Percentiles rank a stretch among this genome's conserved stretches.
phyloP scores from a whole-genome alignment of 306 rosid genomes.

The Rosa chinensis region DNA sequence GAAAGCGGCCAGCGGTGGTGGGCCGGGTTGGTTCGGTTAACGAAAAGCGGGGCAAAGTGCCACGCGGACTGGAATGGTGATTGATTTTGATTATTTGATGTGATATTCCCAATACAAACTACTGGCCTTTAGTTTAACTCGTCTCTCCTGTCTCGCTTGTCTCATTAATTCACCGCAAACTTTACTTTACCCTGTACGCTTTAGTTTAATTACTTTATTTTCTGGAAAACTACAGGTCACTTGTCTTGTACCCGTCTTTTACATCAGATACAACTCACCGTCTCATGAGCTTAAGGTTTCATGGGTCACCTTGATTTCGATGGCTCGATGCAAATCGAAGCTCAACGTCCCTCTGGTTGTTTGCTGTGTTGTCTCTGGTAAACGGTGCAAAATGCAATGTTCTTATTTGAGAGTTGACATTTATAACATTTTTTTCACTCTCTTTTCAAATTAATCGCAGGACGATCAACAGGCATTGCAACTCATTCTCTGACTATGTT shows the following conservation, averaged over 20 bases:
- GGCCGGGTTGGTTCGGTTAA: neutral
- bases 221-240: neutral
- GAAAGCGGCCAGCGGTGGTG: slow-evolving; percentile 23
- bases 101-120: neutral
- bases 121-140: neutral
- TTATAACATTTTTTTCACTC: no score
- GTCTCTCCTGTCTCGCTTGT: neutral
- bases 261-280: neutral
- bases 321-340: no score
- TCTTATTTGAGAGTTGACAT: no score
- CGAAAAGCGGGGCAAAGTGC: neutral
- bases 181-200: neutral
- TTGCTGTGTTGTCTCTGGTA: no score
- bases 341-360: no score
- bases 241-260: neutral
- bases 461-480: no score
- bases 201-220: neutral
- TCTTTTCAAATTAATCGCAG: no score
- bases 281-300: neutral
- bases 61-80: neutral
- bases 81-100: neutral
- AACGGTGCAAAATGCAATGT: no score
- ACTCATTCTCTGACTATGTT: no score
- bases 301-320: neutral
- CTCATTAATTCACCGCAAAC: neutral